Percentiles rank a stretch among this genome's conserved stretches.
phyloP scores from a whole-genome alignment of 345 rosid species.

The Hibiscus mutabilis region DNA sequence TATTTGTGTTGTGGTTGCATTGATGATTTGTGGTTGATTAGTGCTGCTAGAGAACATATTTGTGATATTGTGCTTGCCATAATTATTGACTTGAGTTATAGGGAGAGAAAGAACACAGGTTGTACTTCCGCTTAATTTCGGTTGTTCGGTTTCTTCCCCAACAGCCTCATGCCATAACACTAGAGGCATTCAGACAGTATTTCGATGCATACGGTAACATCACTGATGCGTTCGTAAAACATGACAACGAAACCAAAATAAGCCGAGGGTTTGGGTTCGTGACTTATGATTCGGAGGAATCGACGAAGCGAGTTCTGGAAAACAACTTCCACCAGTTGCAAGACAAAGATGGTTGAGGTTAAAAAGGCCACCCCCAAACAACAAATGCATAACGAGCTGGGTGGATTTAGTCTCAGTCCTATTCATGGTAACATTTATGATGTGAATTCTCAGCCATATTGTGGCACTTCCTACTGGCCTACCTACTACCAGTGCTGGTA shows the following conservation, averaged over 20 bases:
- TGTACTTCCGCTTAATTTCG: no score
- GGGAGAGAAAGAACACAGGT: no score
- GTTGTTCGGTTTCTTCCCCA: no score
- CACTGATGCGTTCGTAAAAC: background rate
- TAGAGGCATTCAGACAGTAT: constrained; percentile 67
- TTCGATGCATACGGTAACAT: constrained; percentile 29
- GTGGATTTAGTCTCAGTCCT: background rate
- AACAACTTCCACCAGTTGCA: constrained; percentile 5
- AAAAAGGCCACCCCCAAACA: constrained; percentile 13
- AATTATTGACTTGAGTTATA: no score
- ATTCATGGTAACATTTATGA: background rate
- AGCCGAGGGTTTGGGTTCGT: background rate
- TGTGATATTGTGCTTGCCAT: no score
- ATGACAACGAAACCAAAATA: background rate
- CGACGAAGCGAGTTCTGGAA: background rate
- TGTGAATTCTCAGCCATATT: background rate
- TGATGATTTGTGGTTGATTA: no score
- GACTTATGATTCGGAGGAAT: background rate
- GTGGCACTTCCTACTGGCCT: background rate
- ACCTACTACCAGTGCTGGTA: no score
- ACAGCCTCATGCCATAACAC: constrained; percentile 62
- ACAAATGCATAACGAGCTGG: background rate
- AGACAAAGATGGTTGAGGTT: constrained; percentile 22
- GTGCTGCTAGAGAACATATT: no score
- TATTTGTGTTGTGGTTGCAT: no score